Conservation (phyloP, 2,329 filamentous ascomycete species). For the Fusarium sp. region DNA sequence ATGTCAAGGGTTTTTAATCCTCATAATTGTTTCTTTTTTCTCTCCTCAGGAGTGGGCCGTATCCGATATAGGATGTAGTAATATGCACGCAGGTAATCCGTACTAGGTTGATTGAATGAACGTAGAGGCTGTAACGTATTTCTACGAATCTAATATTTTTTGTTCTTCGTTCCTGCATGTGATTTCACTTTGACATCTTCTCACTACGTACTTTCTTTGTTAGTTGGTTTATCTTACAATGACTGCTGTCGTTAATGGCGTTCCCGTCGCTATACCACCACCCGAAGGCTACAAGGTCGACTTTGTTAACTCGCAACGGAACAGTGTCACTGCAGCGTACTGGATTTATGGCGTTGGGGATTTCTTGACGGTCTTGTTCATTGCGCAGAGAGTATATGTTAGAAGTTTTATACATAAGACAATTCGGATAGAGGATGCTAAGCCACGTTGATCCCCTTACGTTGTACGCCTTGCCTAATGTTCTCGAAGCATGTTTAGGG, state of each 20-base stretch:
- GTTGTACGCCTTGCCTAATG: background rate
- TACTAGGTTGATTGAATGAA: background rate
- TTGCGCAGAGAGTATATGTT: constrained; percentile 39
- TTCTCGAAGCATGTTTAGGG: background rate
- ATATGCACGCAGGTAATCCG: background rate
- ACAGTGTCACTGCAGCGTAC: constrained; percentile 25
- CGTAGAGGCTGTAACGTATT: background rate
- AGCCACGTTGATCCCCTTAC: background rate
- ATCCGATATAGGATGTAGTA: background rate
- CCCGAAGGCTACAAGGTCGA: constrained; percentile 43
- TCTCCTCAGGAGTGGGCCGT: background rate
- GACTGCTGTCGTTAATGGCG: constrained; percentile 36
- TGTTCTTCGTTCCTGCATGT: background rate
- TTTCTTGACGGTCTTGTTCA: constrained; percentile 14
- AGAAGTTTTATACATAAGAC: constrained; percentile 14
- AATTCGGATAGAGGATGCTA: constrained; percentile 5
- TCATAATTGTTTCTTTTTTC: background rate
- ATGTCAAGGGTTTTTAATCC: background rate
- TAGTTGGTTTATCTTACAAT: background rate
- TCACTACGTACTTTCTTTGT: background rate
- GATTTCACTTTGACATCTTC: background rate
- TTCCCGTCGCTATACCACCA: constrained; percentile 34
- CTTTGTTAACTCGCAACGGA: constrained; percentile 40
- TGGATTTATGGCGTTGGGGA: constrained; percentile 34
- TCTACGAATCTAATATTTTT: background rate